These are phyloP conservation scores for Candida sakaeoensis DNA, from an alignment of 805 yeast genomes.

Conservation along the genomic window DNA sequence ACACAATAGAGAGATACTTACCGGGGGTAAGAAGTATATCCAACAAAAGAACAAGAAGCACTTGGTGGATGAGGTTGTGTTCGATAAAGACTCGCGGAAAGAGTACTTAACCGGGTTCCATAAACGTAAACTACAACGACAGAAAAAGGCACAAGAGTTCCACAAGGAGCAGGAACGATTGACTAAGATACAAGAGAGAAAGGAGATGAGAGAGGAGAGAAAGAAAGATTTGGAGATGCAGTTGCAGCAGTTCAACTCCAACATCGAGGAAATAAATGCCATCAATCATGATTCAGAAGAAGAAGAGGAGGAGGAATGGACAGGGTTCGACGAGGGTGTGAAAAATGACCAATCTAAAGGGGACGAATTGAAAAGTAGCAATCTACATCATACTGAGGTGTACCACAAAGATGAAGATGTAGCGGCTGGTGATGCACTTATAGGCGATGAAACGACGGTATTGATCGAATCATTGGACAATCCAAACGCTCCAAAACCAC, in stretches of 20 bases:
- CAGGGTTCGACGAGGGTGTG: conserved; percentile 31
- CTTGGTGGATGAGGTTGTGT: conserved; percentile 79
- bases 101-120: conserved; percentile 94
- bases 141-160: conserved; percentile 77
- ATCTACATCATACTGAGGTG: conserved; percentile 43
- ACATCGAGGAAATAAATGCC: conserved; percentile 25
- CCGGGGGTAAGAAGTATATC: conserved; percentile 81
- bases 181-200: conserved; percentile 72
- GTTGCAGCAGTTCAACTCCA: conserved; percentile 53
- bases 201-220: conserved; percentile 65
- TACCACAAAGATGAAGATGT: conserved; percentile 26
- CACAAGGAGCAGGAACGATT: conserved; percentile 74
- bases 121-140: conserved; percentile 84
- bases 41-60: conserved; percentile 61
- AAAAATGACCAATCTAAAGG: conserved; percentile 11
- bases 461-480: conserved; percentile 42
- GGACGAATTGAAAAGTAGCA: conserved; percentile 30
- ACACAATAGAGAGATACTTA: conserved; percentile 77
- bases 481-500: conserved; percentile 26
- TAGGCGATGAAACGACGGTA: conserved; percentile 43
- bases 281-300: conserved; percentile 21
- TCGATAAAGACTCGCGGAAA: conserved; percentile 72
- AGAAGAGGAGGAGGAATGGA: conserved; percentile 34
- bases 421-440: conserved; percentile 29
- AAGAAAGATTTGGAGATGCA: conserved; percentile 63